A percentile compares a stretch with the other conserved stretches of the same genome.
Conservation (phyloP, 371 early-diverging fungal species). For the Mortierella sp. region DNA sequence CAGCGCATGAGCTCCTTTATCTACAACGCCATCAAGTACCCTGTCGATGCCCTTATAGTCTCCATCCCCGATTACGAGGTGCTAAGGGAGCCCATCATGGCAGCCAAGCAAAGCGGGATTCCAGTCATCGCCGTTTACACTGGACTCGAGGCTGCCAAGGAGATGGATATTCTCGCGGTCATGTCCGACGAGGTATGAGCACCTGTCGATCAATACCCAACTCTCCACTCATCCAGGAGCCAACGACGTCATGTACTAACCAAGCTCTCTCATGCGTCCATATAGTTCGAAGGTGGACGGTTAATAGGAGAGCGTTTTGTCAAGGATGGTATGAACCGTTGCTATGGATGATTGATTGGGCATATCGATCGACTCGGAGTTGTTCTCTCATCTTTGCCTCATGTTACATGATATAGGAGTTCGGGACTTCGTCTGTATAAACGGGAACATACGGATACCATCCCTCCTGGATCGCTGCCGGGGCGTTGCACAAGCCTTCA, state of each 20-base stretch:
- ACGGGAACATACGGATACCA: slow-evolving; percentile 7
- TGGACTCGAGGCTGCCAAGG: slow-evolving; percentile 27
- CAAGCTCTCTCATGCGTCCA: too few relatives aligned
- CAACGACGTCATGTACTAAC: too few relatives aligned
- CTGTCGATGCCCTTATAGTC: slow-evolving; percentile 32
- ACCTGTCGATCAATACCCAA: too few relatives aligned
- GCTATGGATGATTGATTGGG: too few relatives aligned
- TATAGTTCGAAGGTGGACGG: slow-evolving; percentile 25
- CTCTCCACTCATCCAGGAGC: too few relatives aligned
- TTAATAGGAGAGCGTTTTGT: slow-evolving; percentile 23
- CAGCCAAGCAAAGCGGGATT: slow-evolving; percentile 23
- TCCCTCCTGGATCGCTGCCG: slow-evolving; percentile 37
- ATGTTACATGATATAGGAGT: slow-evolving; percentile 19
- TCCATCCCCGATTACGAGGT: slow-evolving; percentile 37
- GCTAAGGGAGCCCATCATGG: slow-evolving; percentile 16
- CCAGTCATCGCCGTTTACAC: slow-evolving; percentile 40
- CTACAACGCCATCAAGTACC: slow-evolving; percentile 7
- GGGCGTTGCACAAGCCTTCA: slow-evolving; percentile 28
- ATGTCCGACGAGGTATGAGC: slow-evolving; percentile 50
- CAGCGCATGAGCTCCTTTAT: slow-evolving; percentile 18
- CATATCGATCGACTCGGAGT: too few relatives aligned
- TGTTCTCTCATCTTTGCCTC: too few relatives aligned
- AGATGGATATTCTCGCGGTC: slow-evolving; percentile 34
- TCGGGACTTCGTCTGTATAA: slow-evolving; percentile 44
- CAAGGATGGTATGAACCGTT: slow-evolving; percentile 8